Conservation (phyloP, 2,329 filamentous ascomycete genomes). For the Trichoderma koningii region DNA sequence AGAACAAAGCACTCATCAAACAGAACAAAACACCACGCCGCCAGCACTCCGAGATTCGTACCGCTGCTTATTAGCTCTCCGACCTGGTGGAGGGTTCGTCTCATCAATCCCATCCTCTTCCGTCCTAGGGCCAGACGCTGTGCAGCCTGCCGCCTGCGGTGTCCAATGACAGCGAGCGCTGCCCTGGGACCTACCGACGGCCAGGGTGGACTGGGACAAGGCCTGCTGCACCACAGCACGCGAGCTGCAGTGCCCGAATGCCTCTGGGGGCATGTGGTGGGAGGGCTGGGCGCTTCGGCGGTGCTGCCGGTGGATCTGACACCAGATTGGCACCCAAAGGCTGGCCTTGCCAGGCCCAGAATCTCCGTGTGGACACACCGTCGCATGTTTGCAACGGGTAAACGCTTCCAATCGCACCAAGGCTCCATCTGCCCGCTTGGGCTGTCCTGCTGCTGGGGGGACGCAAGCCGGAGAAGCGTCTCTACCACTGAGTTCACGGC, state of each 20-base stretch:
- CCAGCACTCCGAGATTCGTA: not conserved
- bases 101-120: conserved; percentile 9
- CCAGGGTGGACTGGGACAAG: conserved; percentile 13
- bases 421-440: not conserved
- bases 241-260: conserved; percentile 33
- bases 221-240: conserved; percentile 29
- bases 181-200: conserved; percentile 26
- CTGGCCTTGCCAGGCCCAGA: conserved; percentile 25
- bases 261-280: conserved; percentile 9
- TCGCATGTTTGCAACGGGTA: conserved; percentile 22
- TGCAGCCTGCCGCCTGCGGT: conserved; percentile 19
- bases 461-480: not conserved
- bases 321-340: conserved; percentile 14
- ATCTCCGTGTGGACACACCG: conserved; percentile 25
- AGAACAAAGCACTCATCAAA: not conserved
- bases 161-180: conserved; percentile 24
- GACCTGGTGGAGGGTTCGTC: conserved; percentile 24
- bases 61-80: not conserved
- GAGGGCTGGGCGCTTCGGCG: conserved; percentile 18
- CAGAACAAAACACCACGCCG: not conserved
- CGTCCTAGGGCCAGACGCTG: conserved; percentile 14
- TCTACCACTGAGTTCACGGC: not conserved
- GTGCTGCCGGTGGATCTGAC: conserved; percentile 25
- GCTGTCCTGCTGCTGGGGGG: conserved; percentile 6
- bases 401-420: conserved; percentile 13